These are phyloP conservation scores for Dictyostelium firmibasis DNA, from an alignment of 78 protist genomes.

Conservation along the genomic window DNA sequence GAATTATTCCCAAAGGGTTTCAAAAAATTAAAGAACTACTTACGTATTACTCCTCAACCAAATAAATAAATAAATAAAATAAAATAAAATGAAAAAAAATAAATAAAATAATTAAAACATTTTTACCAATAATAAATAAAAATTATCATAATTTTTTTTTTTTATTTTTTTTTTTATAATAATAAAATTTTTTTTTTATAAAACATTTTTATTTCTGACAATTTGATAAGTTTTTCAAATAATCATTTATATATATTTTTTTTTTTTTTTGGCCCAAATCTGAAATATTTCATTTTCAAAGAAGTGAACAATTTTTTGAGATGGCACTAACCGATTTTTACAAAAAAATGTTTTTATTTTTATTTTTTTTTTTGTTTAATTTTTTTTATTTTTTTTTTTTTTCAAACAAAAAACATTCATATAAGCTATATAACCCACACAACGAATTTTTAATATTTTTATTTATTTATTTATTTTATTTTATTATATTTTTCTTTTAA, in stretches of 20 bases:
- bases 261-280: neutral
- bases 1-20: slow-evolving; percentile 71
- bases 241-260: too few species aligned
- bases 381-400: neutral
- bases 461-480: neutral
- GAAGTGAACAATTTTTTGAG: neutral
- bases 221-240: too few species aligned
- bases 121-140: too few species aligned
- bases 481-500: neutral
- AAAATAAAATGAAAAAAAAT: too few species aligned
- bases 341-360: neutral
- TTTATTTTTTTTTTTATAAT: too few species aligned
- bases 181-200: too few species aligned
- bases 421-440: neutral
- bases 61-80: neutral
- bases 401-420: neutral
- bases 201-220: too few species aligned
- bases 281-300: neutral
- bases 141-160: too few species aligned
- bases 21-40: slow-evolving; percentile 25
- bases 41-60: slow-evolving; percentile 60
- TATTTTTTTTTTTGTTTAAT: neutral
- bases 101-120: too few species aligned
- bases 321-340: neutral
- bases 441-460: neutral